Conservation (phyloP, 2,329 filamentous ascomycete genomes). For the Diaporthe destruens region DNA sequence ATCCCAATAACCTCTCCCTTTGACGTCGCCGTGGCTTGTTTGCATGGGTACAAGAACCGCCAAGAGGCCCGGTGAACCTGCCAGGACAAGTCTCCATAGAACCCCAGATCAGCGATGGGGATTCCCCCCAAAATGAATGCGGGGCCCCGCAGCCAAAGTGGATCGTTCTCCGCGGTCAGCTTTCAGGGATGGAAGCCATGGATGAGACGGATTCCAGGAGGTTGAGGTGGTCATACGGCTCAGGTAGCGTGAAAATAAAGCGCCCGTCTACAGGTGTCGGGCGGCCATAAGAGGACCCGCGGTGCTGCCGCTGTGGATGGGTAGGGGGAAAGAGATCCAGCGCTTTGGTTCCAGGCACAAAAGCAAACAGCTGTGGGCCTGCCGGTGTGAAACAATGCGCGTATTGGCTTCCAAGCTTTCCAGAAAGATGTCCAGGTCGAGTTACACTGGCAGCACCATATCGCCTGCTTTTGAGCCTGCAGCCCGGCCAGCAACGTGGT, state of each 20-base stretch:
- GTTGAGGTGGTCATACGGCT: not conserved
- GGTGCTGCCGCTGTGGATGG: not conserved
- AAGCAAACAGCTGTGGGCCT: constrained; percentile 1
- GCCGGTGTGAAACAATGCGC: constrained; percentile 27
- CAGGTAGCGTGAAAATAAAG: constrained; percentile 5
- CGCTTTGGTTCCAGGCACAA: not conserved
- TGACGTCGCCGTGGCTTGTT: not conserved
- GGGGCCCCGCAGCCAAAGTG: constrained; percentile 30
- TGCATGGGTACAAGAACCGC: constrained; percentile 7
- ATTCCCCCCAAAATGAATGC: constrained; percentile 10
- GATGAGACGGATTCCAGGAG: constrained; percentile 3
- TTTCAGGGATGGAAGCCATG: constrained; percentile 16
- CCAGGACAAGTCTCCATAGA: constrained; percentile 16
- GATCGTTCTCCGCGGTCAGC: constrained; percentile 13
- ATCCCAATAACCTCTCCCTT: not conserved
- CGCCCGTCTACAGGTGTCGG: not conserved
- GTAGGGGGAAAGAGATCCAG: not conserved
- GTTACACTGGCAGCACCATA: constrained; percentile 10
- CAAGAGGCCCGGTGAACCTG: constrained; percentile 5
- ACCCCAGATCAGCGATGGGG: constrained; percentile 1
- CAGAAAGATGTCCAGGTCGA: constrained; percentile 26
- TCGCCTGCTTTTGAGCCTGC: not conserved
- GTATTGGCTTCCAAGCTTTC: constrained; percentile 26
- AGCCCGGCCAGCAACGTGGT: constrained; percentile 17
- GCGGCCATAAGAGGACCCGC: constrained; percentile 23